Percentiles rank a stretch among this genome's conserved stretches.
phyloP scores from a whole-genome alignment of 345 rosid species.

The Melaleuca alternifolia region DNA sequence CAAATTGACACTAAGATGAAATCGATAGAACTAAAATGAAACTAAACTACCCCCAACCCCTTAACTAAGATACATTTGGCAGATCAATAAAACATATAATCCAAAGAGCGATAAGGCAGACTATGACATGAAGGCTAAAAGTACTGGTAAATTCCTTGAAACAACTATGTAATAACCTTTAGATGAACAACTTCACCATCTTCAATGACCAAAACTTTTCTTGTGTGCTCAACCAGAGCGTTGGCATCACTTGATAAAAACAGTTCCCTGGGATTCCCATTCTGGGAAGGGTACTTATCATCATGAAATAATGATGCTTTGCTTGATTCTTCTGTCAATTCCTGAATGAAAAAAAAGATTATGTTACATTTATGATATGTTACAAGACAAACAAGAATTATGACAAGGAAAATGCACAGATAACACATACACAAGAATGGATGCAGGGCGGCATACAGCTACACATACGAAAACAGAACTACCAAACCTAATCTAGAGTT shows the following conservation, averaged over 20 bases:
- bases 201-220: slow-evolving; percentile 78
- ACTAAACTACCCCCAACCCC: background rate
- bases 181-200: slow-evolving; percentile 85
- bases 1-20: background rate
- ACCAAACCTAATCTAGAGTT: background rate
- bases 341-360: slow-evolving; percentile 24
- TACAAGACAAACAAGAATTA: background rate
- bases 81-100: background rate
- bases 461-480: background rate
- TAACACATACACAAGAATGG: background rate
- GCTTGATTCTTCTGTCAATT: slow-evolving; percentile 30
- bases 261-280: slow-evolving; percentile 67
- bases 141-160: background rate
- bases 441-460: background rate
- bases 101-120: background rate
- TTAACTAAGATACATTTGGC: background rate
- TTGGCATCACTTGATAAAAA: slow-evolving; percentile 82
- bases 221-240: slow-evolving; percentile 92
- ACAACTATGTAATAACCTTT: slow-evolving; percentile 36
- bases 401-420: background rate
- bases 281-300: slow-evolving; percentile 45
- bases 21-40: background rate
- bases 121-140: background rate
- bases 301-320: slow-evolving; percentile 50
- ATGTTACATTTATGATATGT: background rate